Evolutionary conservation across 192 early-diverging fungal species (phyloP), one percentile per base, ranked within the genome.

Genomic region (Entophlyctis luteolus): DNA sequence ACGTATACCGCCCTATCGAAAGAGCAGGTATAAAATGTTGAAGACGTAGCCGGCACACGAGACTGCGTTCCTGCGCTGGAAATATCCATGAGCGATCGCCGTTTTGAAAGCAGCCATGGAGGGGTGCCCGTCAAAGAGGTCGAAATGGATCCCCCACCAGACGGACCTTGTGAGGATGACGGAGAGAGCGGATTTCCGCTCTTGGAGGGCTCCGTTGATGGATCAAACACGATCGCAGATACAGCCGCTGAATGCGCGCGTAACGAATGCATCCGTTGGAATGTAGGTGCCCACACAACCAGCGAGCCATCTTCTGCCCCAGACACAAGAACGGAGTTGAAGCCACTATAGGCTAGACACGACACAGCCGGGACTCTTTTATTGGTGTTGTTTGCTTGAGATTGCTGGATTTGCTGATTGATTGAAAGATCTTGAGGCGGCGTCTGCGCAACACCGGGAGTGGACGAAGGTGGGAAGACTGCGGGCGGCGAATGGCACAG

Each of bases 271-370:
- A 31, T 34, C 18, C 67, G 47, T 32, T 39, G 36, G 23, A 54
- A 59, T n/a, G 18, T 20, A 18, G 25, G 35, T 22, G 18, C 5
- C 72, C 72, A 73, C n/a, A 66, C 59, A 32, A 62, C 50, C 3
- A 73, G 25, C n/a, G 72, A 59, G 29, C 72, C 72, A 46, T 75
- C 73, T 14, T 75, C 72, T 14, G 62, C 65, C 20, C 32, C 38
- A 5, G 72, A 75, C 20, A 75, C 76, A 10, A 75, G 37, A 5
- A 25, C 23, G 33, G 49, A 23, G 22, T 32, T 32, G 4, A 25
- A n/a, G 37, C 52, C 65, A n/a, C 33, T 57, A 25, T 27, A 35
- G 25, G 50, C 20, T 8, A 71, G 18, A 5, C 48, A 29, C 8
- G 69, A 63, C 23, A 68, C n/a, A n/a, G n/a, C 62, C 16, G 67